Percentiles rank a stretch among this genome's conserved stretches.
Conservation (phyloP, 2,329 filamentous ascomycete species). For the Blastomyces silverae region DNA sequence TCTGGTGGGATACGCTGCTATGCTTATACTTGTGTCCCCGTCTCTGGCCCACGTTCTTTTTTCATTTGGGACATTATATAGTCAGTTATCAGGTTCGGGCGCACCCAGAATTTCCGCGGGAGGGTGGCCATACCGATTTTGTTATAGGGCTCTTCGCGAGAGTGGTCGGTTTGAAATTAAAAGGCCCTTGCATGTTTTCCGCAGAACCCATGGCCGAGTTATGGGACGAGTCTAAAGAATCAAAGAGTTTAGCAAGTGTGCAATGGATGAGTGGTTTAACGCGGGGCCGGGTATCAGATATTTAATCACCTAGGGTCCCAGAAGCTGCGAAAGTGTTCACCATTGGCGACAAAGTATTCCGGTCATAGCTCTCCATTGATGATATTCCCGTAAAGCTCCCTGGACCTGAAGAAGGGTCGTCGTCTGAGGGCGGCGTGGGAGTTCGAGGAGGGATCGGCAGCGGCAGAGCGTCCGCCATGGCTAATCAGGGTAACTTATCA, state of each 20-base stretch:
- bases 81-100: conserved; percentile 22
- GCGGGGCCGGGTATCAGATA: conserved; percentile 29
- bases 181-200: conserved; percentile 52
- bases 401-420: conserved; percentile 29
- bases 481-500: conserved; percentile 2
- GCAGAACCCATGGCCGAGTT: conserved; percentile 27
- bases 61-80: not conserved
- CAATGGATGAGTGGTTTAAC: conserved; percentile 13
- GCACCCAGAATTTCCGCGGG: not conserved
- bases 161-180: conserved; percentile 87
- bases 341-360: conserved; percentile 45
- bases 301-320: conserved; percentile 22
- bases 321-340: conserved; percentile 33
- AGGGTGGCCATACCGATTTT: conserved; percentile 59
- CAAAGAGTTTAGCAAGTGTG: not conserved
- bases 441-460: conserved; percentile 57
- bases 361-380: conserved; percentile 34
- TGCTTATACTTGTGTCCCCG: conserved; percentile 98
- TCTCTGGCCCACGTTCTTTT: conserved; percentile 77
- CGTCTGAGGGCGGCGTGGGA: conserved; percentile 56
- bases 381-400: conserved; percentile 24
- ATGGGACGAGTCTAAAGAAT: conserved; percentile 24
- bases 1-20: conserved; percentile 90
- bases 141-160: conserved; percentile 64
- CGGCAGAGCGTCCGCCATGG: conserved; percentile 55